Evolutionary conservation across 768 basidiomycete genomes (phyloP), one percentile per base, ranked within the genome.

Genomic region (Mycena sanguinolenta): DNA sequence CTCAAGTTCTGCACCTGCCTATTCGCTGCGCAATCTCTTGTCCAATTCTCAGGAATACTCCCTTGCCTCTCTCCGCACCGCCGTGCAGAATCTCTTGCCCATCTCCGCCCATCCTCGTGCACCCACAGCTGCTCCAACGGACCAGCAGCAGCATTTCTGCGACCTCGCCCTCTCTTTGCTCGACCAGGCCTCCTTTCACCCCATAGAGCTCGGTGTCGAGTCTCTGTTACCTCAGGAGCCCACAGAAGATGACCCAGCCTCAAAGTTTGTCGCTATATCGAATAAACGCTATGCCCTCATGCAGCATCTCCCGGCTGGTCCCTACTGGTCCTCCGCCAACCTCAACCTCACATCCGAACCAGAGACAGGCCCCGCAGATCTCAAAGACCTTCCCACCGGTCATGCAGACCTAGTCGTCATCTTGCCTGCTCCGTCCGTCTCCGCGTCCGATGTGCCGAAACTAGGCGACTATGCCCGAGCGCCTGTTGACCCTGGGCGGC

Each of bases 331-430:
- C 19, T 94, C 94, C 30, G 86, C 91, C 63, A 87, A 85, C 75
- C 85, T 89, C 25, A 78, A 84, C 34, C 58, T 50, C 78, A 63
- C 77, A 75, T 63, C 82, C 77, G 38, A 82, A 74, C 58, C 81
- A 71, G 52, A 76, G 63, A 67, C 82, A 34, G 44, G 69, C 38
- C 61, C 74, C 64, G 81, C 84, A 62, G 80, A 81, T 9, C 73
- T 90, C 63, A 89, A 86, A 73, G 81, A 85, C 70, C 77, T 92
- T 17, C 79, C 84, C 23, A 90, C 90, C 7, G 92, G 86, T 34
- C 87, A 93, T 67, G 92, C 94, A 16, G 93, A 95, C 67, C 87
- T 96, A 62, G 92, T 92, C 25, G 88, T 90, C 58, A 83, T 95
- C 75, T 82, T 95, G 19, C 93, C 94, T 5, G 82, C 90, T 9